Base-by-base conservation (phyloP, 2,329 filamentous ascomycete species). In the Escovopsis weberi region DNA sequence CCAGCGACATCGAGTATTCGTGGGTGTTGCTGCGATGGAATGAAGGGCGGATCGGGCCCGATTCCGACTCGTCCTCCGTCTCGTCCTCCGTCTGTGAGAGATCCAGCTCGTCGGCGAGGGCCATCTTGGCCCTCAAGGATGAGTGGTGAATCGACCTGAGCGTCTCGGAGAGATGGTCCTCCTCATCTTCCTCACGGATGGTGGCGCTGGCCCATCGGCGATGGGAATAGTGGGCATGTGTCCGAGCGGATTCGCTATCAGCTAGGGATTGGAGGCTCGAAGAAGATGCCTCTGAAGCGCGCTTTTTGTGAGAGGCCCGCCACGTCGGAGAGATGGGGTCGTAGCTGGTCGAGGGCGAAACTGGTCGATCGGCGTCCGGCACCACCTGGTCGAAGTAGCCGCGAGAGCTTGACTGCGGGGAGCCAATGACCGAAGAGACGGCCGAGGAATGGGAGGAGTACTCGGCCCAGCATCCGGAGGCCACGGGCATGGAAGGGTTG, bases 391-490 rank as follows among this genome's bases (percentile, higher is more conserved):
- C 89, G 53, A 94, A 95, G 38, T 84, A 85, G 40, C 74, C 74
- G 15, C 81, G 76, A 48, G 78, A 78, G 28, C 77, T 78, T 2
- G 86, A 91, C 37, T 72, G 74, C 0, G 91, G 88, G 4, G 89
- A 95, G 51, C 80, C 87, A 2, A 87, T 81, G 2, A 82, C 71
- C 0, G 88, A 94, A 2, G 82, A 85, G 75, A 70, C 45, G 82
- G 77, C 9, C 75, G 53, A 81, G 69, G 42, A 72, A 55, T 23
- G 81, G 80, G 56, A 55, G 8, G 56, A 53, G 26, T 32, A 51
- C 7, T 49, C 47, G 7, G 51, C 45, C 75, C 81, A 88, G 41
- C 79, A 72, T 45, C 74, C 52, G 42, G 19, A 68, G 61, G 43
- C 63, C 61, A 44, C 63, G 50, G 37, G 69, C 37, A 56, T 50